Percentiles rank a stretch among this genome's conserved stretches.
Conservation (phyloP, 139 green algal species). For the Chlorella sp. region DNA sequence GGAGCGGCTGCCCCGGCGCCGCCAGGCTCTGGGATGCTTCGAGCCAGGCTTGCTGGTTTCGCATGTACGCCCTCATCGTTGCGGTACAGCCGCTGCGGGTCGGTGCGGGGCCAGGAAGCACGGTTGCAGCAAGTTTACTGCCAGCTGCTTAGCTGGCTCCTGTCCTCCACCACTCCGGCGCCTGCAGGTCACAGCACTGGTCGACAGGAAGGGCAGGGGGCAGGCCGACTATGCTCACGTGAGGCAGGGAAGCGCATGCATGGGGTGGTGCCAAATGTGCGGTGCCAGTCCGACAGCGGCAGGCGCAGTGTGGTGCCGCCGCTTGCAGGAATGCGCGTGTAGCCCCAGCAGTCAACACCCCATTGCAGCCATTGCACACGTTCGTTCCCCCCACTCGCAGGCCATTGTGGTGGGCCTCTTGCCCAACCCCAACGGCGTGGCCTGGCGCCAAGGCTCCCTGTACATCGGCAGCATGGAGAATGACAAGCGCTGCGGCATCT, state of each 20-base stretch:
- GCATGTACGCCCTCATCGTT: neutral
- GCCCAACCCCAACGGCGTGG: constrained; percentile 41
- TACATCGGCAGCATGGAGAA: constrained; percentile 18
- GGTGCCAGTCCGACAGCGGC: too few relatives aligned
- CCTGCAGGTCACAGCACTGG: neutral
- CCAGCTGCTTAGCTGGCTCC: too few relatives aligned
- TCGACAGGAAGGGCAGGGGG: neutral
- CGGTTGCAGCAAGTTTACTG: too few relatives aligned
- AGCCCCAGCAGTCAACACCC: neutral
- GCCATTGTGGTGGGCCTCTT: neutral
- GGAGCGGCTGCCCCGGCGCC: neutral
- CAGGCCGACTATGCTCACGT: neutral
- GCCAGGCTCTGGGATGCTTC: too few relatives aligned
- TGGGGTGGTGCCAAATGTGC: too few relatives aligned
- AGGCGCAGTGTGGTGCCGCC: too few relatives aligned
- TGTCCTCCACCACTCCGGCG: neutral
- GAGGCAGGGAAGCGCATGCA: neutral
- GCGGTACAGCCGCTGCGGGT: too few relatives aligned
- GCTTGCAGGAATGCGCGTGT: neutral
- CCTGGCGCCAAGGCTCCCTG: constrained; percentile 36
- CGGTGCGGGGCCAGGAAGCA: too few relatives aligned
- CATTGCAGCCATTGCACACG: neutral
- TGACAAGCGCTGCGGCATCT: neutral
- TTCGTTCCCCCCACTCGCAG: too few relatives aligned
- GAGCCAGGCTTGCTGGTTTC: too few relatives aligned